These are phyloP conservation scores for Austroboletus novae-zelandiae DNA, from an alignment of 1,284 basidiomycete genomes.

Conservation along the genomic window DNA sequence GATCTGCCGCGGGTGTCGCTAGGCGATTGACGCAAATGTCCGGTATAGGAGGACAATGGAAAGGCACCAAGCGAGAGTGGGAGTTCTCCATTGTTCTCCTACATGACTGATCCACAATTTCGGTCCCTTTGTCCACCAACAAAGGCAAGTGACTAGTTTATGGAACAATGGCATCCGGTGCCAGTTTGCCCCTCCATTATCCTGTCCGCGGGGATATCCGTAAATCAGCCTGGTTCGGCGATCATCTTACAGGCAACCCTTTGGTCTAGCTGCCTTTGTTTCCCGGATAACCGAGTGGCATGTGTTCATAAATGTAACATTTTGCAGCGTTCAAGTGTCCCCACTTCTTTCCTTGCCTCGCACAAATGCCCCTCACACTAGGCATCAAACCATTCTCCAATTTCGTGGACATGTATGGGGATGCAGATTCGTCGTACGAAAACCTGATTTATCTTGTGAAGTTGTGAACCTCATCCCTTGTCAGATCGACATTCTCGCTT, in stretches of 20 bases:
- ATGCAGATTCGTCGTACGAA: conserved; percentile 62
- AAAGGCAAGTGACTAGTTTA: conserved; percentile 26
- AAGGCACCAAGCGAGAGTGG: conserved; percentile 14
- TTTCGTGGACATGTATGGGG: conserved; percentile 64
- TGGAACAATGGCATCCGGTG: conserved; percentile 25
- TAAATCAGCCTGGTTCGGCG: conserved; percentile 3
- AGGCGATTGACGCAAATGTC: conserved; percentile 1
- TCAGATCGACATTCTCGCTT: conserved; percentile 72
- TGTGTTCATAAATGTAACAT: conserved; percentile 26
- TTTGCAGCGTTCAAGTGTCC: neutral
- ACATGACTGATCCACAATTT: conserved; percentile 5
- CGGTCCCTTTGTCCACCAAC: conserved; percentile 27
- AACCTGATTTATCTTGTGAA: conserved; percentile 9
- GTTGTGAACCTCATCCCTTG: conserved; percentile 5
- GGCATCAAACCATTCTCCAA: conserved; percentile 55
- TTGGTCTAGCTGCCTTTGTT: conserved; percentile 30
- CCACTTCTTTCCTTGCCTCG: conserved; percentile 3
- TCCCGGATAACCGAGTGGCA: conserved; percentile 29
- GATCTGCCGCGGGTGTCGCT: neutral
- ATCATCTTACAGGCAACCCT: conserved; percentile 3
- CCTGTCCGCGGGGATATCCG: conserved; percentile 2
- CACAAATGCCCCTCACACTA: conserved; percentile 59
- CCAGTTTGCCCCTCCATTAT: neutral
- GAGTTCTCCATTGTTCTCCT: conserved; percentile 32
- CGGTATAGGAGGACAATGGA: conserved; percentile 22